Conservation (phyloP, 1,139 yeast species). For the Yamadazyma jaroonii region DNA sequence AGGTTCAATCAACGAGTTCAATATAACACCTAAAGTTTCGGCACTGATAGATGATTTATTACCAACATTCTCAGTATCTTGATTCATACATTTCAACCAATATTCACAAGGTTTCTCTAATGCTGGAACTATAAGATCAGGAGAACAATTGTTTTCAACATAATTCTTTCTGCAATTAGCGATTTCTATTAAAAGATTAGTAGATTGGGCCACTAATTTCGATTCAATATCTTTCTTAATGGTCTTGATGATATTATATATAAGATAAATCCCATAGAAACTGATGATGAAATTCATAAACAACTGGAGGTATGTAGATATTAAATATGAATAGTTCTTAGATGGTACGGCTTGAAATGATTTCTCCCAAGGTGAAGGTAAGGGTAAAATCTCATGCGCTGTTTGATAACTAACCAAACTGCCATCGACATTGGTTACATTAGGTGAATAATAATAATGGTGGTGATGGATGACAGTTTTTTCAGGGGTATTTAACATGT, state of each 20-base stretch:
- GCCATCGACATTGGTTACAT: conserved; percentile 5
- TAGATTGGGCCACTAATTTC: conserved; percentile 41
- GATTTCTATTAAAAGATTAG: conserved; percentile 37
- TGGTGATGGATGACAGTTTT: conserved; percentile 14
- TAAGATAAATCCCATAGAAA: conserved; percentile 38
- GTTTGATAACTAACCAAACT: conserved; percentile 5
- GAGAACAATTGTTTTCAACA: conserved; percentile 54
- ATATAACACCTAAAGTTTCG: conserved; percentile 56
- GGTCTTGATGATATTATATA: conserved; percentile 42
- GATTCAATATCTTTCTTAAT: conserved; percentile 52
- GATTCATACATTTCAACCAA: conserved; percentile 64
- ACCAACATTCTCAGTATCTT: conserved; percentile 45
- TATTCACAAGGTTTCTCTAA: conserved; percentile 52
- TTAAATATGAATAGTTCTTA: conserved; percentile 39
- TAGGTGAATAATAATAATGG: conserved; percentile 17
- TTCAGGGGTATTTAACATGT: background rate
- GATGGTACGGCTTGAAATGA: conserved; percentile 30
- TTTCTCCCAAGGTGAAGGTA: conserved; percentile 53
- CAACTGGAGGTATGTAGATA: conserved; percentile 60
- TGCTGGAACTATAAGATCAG: conserved; percentile 58
- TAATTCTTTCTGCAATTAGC: conserved; percentile 52
- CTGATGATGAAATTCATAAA: conserved; percentile 46
- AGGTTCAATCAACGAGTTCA: conserved; percentile 66
- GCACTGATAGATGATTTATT: conserved; percentile 56
- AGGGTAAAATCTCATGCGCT: conserved; percentile 26